Percentiles rank a stretch among this genome's conserved stretches.
Evolutionary conservation across 805 yeast genomes (phyloP).

Genomic region (Yarrowia alimentaria): DNA sequence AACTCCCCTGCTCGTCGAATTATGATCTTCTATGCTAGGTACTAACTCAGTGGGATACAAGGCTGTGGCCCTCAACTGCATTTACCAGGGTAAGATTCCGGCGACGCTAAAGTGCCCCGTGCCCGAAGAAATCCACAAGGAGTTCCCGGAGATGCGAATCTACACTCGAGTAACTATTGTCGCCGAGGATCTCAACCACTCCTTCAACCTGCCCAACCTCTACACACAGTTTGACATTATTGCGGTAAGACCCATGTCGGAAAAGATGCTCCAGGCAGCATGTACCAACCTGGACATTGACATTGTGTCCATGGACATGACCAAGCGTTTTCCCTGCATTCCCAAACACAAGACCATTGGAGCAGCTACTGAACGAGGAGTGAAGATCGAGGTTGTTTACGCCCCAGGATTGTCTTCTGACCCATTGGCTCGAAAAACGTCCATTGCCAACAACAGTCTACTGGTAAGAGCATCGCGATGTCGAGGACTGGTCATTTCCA

Average conservation of each 20-base stretch:
- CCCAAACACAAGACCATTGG: conserved; percentile 82
- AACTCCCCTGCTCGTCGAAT: background rate
- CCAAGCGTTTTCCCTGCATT: conserved; percentile 65
- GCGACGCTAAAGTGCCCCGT: conserved; percentile 42
- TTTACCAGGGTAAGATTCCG: conserved; percentile 34
- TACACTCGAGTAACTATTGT: conserved; percentile 73
- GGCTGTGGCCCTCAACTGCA: conserved; percentile 70
- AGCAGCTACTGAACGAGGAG: conserved; percentile 78
- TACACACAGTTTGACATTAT: conserved; percentile 66
- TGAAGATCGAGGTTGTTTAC: conserved; percentile 77
- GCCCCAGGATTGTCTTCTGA: conserved; percentile 31
- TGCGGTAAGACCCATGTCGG: conserved; percentile 77
- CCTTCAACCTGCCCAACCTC: conserved; percentile 54
- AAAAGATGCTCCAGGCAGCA: conserved; percentile 72
- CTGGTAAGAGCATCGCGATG: conserved; percentile 77
- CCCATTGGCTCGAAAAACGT: conserved; percentile 51
- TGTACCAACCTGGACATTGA: conserved; percentile 78
- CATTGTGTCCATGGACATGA: conserved; percentile 68
- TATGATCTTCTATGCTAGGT: conserved; percentile 24
- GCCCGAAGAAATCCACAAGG: conserved; percentile 39
- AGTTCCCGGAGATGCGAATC: conserved; percentile 47
- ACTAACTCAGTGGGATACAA: conserved; percentile 56
- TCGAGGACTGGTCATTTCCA: conserved; percentile 72
- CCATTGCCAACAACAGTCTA: conserved; percentile 69
- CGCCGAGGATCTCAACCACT: conserved; percentile 73